Evolutionary conservation across 2,329 filamentous ascomycete genomes (phyloP), one percentile per base, ranked within the genome.

Genomic region (Plectosphaerella cucumerina): DNA sequence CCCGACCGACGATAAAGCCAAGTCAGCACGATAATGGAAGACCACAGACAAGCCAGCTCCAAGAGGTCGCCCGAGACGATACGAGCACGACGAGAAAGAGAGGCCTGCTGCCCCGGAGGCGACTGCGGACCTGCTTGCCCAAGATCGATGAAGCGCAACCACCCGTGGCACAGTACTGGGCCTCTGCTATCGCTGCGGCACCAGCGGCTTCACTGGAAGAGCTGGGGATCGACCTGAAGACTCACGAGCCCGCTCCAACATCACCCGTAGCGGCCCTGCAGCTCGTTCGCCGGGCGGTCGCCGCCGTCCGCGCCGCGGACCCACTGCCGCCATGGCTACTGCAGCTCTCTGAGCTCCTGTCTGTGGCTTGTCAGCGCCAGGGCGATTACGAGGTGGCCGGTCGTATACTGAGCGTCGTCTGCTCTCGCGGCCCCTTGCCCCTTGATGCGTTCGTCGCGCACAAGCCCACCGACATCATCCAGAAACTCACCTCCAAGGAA

Each of bases 251-350:
- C 39, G 12, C 11, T 17, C n/a, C 17, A 12, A 12, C 17, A 20
- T 42, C 44, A 6, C 44, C 55, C 15, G 14, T 14, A 12, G 49
- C 53, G 8, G 53, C 53, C 14, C 11, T 56, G 26, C 31, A 45
- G 23, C 35, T 57, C 10, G 20, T 52, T 14, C 44, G 44, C 12
- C 49, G 51, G 47, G 55, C 49, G 21, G 51, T 51, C 26, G 20
- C 15, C 4, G 48, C 41, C 11, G 31, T 50, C n/a, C 45, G 42
- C n/a, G 43, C 44, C 9, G 34, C 21, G 9, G 23, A 51, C 6
- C 39, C 34, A n/a, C 39, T 53, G 11, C 55, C 55, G 15, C 17
- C 21, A 4, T 57, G 55, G 55, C 31, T 53, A 11, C 31, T 50
- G 10, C 26, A 56, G 9, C 23, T 57, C 3, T 53, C 53, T 11